These are phyloP conservation scores for Pulveroboletus ravenelii DNA, from an alignment of 768 basidiomycete genomes.

Conservation along the genomic window DNA sequence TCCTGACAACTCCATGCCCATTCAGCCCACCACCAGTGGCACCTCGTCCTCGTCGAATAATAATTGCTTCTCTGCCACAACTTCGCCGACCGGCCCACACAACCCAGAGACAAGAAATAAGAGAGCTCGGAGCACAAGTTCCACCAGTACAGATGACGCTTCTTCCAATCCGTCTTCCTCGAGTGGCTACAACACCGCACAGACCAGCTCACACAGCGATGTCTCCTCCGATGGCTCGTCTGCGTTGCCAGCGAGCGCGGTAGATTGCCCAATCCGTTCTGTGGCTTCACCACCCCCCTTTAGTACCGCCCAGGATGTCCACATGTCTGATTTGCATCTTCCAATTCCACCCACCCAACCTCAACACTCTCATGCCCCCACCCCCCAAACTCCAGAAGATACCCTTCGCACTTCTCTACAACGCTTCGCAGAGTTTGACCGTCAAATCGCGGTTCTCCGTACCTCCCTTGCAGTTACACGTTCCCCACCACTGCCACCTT, in stretches of 20 bases:
- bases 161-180: constrained; percentile 33
- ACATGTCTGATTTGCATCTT: constrained; percentile 41
- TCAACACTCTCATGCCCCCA: constrained; percentile 8
- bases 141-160: constrained; percentile 35
- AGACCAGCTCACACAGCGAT: constrained; percentile 33
- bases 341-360: constrained; percentile 19
- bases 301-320: constrained; percentile 42
- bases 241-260: constrained; percentile 4
- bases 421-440: constrained; percentile 51
- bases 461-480: constrained; percentile 32
- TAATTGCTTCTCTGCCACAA: constrained; percentile 9
- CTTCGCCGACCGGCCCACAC: constrained; percentile 18
- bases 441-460: constrained; percentile 46
- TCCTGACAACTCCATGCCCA: constrained; percentile 26
- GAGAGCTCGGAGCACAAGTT: constrained; percentile 52
- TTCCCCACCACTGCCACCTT: constrained; percentile 25
- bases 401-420: constrained; percentile 43
- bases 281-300: constrained; percentile 34
- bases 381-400: constrained; percentile 30
- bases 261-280: constrained; percentile 20
- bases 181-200: constrained; percentile 33
- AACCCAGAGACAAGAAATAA: constrained; percentile 51
- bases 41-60: constrained; percentile 20
- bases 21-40: constrained; percentile 22
- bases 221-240: constrained; percentile 20